phyloP scores from a whole-genome alignment of 2,329 filamentous ascomycete species.

The Mycosphaerella sp. region DNA sequence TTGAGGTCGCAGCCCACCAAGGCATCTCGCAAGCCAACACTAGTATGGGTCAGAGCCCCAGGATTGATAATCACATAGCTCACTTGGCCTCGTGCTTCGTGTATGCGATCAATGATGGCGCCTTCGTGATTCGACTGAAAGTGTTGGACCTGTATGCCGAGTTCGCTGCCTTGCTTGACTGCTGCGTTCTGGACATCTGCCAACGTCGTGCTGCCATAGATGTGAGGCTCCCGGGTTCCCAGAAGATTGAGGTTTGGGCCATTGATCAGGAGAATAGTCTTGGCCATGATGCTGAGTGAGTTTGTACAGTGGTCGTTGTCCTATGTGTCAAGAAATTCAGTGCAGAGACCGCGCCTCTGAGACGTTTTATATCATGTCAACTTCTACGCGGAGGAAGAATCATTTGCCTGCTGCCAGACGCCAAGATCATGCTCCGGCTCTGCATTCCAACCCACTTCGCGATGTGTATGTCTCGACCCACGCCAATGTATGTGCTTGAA shows the following conservation, averaged over 20 bases:
- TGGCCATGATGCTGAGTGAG: neutral
- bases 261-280: constrained; percentile 17
- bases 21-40: constrained; percentile 68
- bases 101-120: constrained; percentile 65
- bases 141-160: constrained; percentile 48
- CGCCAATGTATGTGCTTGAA: too few relatives aligned
- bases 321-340: neutral
- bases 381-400: constrained; percentile 1
- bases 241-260: constrained; percentile 80
- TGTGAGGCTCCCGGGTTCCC: constrained; percentile 64
- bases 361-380: neutral
- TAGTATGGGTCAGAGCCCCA: constrained; percentile 68
- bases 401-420: constrained; percentile 10
- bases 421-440: neutral
- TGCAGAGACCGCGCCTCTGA: neutral
- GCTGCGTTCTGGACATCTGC: constrained; percentile 51
- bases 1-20: constrained; percentile 62
- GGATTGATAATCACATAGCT: constrained; percentile 71
- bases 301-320: neutral
- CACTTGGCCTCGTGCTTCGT: constrained; percentile 53
- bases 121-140: constrained; percentile 79
- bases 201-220: constrained; percentile 67
- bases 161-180: constrained; percentile 43
- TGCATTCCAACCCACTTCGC: neutral
- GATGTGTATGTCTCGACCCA: neutral